Conservation (phyloP, 176 grass and related monocot genomes). For the Leersia perrieri region DNA sequence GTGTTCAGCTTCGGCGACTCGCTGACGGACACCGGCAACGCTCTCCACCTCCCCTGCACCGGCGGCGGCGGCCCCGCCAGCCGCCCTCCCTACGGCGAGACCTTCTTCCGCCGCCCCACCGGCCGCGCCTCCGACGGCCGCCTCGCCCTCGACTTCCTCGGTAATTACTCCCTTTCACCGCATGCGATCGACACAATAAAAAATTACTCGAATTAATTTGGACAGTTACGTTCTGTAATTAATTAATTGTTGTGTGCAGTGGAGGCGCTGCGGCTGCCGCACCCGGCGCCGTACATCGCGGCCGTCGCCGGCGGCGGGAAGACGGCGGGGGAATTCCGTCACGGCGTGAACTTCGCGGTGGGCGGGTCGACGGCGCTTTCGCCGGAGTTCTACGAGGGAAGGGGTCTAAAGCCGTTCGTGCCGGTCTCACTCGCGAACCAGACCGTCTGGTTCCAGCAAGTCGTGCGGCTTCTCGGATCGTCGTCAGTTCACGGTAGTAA, state of each 20-base stretch:
- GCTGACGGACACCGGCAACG: constrained; percentile 33
- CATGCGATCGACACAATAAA: no score
- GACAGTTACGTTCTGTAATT: no score
- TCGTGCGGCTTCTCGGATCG: constrained; percentile 32
- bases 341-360: constrained; percentile 62
- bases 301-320: no score
- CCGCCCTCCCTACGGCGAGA: constrained; percentile 33
- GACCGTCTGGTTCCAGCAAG: constrained; percentile 45
- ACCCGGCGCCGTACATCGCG: constrained; percentile 51
- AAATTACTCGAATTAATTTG: no score
- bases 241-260: constrained; percentile 24
- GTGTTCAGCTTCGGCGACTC: constrained; percentile 38
- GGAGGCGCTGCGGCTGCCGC: constrained; percentile 37
- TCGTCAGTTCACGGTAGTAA: constrained; percentile 26
- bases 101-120: constrained; percentile 36
- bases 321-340: constrained; percentile 36
- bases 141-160: constrained; percentile 34
- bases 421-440: constrained; percentile 38
- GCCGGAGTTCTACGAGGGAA: constrained; percentile 37
- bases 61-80: not conserved
- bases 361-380: constrained; percentile 51
- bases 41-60: not conserved
- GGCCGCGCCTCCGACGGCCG: constrained; percentile 33
- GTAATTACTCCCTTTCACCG: no score
- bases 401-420: constrained; percentile 39